Evolutionary conservation across 441 rosid species (phyloP).

Genomic region (Erodium chrysanthum): DNA sequence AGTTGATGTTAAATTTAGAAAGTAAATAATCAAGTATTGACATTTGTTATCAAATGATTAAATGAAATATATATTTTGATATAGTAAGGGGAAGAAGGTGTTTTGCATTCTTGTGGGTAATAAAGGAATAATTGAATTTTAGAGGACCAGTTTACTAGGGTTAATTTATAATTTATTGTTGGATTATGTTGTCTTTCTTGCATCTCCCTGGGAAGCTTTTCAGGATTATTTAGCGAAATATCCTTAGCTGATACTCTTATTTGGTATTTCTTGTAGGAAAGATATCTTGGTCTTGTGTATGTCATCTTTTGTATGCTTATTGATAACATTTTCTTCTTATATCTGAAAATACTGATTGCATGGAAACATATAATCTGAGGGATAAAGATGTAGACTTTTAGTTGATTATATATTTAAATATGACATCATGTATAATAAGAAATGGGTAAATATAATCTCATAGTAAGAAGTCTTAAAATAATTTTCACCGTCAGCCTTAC

Average conservation of each 20-base stretch:
- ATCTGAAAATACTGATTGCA: neutral
- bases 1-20: neutral
- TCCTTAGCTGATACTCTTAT: neutral
- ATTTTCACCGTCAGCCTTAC: neutral
- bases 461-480: neutral
- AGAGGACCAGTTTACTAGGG: neutral
- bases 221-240: neutral
- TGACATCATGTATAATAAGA: neutral
- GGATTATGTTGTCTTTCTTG: neutral
- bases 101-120: neutral
- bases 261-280: neutral
- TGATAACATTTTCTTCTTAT: neutral
- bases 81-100: neutral
- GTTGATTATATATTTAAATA: neutral
- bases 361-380: neutral
- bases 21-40: neutral
- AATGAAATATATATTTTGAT: neutral
- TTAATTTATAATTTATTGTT: neutral
- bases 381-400: neutral
- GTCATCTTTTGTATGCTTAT: neutral
- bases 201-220: neutral
- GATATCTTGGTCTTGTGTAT: neutral
- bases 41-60: neutral
- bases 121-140: neutral
- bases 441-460: neutral